Conservation (phyloP, 139 green algal species). For the Dunaliella primolecta region DNA sequence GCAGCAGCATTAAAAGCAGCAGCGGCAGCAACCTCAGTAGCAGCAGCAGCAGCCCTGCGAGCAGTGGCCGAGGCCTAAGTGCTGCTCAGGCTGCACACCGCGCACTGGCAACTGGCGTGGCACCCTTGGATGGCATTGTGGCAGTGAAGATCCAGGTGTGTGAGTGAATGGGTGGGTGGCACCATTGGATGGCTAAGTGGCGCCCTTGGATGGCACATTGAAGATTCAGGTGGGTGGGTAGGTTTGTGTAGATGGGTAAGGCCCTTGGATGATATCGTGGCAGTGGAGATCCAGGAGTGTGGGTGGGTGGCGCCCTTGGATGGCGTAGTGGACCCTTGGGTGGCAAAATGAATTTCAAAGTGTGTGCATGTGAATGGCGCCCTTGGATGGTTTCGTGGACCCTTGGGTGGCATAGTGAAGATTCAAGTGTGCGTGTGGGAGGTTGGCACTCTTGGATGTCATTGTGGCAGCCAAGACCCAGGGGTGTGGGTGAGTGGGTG, state of each 20-base stretch:
- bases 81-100: conserved; percentile 37
- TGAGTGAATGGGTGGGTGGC: background rate
- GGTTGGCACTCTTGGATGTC: no score
- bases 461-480: no score
- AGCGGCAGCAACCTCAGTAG: background rate
- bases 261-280: background rate
- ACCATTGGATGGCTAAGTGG: background rate
- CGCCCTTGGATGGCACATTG: no score
- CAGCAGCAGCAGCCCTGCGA: background rate
- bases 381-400: no score
- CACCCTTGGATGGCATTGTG: conserved; percentile 65
- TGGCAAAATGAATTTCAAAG: no score
- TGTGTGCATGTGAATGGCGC: no score
- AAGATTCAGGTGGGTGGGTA: background rate
- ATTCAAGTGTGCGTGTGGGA: no score
- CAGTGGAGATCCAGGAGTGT: conserved; percentile 12
- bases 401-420: no score
- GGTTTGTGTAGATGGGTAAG: background rate
- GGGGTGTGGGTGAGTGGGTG: no score
- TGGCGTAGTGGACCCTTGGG: no score
- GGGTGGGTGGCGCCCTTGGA: background rate
- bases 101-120: conserved; percentile 29
- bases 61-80: background rate
- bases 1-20: background rate
- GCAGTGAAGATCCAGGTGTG: conserved; percentile 70